Base-by-base conservation (phyloP, 345 rosid genomes). In the Eucalyptus marginata region DNA sequence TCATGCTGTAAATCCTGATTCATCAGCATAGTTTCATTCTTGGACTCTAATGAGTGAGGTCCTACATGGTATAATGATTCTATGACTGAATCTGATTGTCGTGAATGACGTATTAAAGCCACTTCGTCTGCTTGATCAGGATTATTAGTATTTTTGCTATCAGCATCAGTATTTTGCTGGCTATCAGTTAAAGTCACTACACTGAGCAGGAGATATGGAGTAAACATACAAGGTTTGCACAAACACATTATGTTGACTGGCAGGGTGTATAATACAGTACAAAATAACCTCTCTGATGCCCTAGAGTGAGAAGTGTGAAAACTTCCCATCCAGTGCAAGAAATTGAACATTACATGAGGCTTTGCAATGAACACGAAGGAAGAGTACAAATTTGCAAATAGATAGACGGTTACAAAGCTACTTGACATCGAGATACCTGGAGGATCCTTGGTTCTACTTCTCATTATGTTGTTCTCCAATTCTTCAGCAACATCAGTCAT, bases 401-500 rank as follows among this genome's bases (percentile, higher is more conserved):
- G n/a, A 58, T 13, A 40, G 62, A 86, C 1, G 1, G 29, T 46
- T 76, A 76, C 47, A 76, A 40, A 36, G 84, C 47, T 22, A 76
- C 29, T 36, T 20, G 47, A 40, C 27, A 76, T 76, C 3, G 24
- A 76, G 24, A 90, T 90, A 94, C 93, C 92, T 91, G 91, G 90
- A 88, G 54, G 90, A 54, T 92, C 90, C 90, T 91, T 87, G 79
- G 79, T 86, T 51, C 40, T 40, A 40, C 40, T 40, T 40, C 90
- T 71, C 83, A 91, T 88, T 91, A 95, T 92, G 90, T 89, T 93
- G 27, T 88, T 93, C 91, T 94, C 94, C 89, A 97, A 91, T 87
- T 90, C 91, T 89, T 91, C 88, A 86, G 94, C 98, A 87, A 91
- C 93, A 88, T 95, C 96, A 49, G 76, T 87, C 95, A 97, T 93